A percentile compares a stretch with the other conserved stretches of the same genome.
phyloP scores from a whole-genome alignment of 2,329 filamentous ascomycete species.

The Grosmannia clavigera region DNA sequence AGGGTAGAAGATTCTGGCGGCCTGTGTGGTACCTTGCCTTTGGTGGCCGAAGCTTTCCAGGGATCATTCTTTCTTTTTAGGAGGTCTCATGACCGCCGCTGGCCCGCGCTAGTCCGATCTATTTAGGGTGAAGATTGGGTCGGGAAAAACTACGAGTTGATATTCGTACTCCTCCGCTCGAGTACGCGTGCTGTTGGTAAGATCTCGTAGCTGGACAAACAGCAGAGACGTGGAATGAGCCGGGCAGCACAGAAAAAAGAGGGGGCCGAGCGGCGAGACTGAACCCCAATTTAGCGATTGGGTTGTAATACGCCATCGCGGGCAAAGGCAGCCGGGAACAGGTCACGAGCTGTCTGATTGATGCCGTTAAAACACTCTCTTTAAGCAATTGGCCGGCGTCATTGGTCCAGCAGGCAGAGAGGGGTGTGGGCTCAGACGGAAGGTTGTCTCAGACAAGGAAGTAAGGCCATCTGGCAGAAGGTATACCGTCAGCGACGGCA shows the following conservation, averaged over 20 bases:
- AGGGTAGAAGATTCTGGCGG: not conserved
- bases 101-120: conserved; percentile 7
- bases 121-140: conserved; percentile 7
- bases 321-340: not conserved
- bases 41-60: conserved; percentile 2
- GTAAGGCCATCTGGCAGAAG: not conserved
- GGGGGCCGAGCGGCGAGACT: not conserved
- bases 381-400: conserved; percentile 4
- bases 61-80: conserved; percentile 7
- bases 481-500: not conserved
- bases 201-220: not conserved
- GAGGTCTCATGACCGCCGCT: conserved; percentile 11
- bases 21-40: conserved; percentile 7
- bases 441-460: not conserved
- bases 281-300: not conserved
- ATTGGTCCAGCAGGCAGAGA: conserved; percentile 1
- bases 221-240: not conserved
- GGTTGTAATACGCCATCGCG: not conserved
- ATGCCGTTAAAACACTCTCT: not conserved
- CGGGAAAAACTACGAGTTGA: not conserved
- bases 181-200: not conserved
- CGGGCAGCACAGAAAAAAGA: not conserved
- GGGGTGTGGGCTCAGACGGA: not conserved
- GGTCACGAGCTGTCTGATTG: not conserved
- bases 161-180: not conserved